Base-by-base conservation (phyloP, 2,329 filamentous ascomycete species). In the Aspergillus aculeatinus region DNA sequence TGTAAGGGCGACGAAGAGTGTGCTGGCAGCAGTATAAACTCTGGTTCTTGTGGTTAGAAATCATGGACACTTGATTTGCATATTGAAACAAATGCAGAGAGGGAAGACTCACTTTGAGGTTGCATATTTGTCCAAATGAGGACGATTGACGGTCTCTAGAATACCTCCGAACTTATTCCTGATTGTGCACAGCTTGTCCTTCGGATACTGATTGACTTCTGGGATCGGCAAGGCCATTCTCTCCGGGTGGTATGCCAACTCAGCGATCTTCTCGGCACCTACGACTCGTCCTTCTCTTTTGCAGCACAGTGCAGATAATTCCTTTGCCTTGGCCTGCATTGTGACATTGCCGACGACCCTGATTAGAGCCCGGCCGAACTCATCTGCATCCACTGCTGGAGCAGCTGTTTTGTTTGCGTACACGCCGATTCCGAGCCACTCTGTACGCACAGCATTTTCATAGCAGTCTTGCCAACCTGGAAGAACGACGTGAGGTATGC, bases 391-490 rank as follows among this genome's bases (percentile, higher is more conserved):
- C 4, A 52, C 51, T 21, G 31, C 19, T 4, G 51, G 51, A 7
- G 51, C 51, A 35, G 51, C 19, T 23, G 33, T 39, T 35, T 52
- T 52, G 33, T 52, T 52, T 4, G 51, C 51, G 33, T 52, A 52
- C 11, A 52, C 51, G n/a, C 51, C 51, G 21, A 52, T 52, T 33
- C 25, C 9, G 31, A 52, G 33, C 51, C 31, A 42, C 39, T 52
- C 51, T 25, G 51, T 52, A 23, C 51, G 51, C 31, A 52, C 51
- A 25, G 51, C 51, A 25, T 52, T 52, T 11, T 52, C 51, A 16
- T 52, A 52, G 12, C 51, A 52, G 31, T 52, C 51, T 25, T 52
- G 51, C 51, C 51, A 52, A 11, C 51, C 51, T 23, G 51, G 51
- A 6, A 52, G 51, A 12, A 52, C 51, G n/a, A 52, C 51, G 39